Evolutionary conservation across 164 flowering plant genomes (phyloP).

Genomic region (Nelumbo lutea): DNA sequence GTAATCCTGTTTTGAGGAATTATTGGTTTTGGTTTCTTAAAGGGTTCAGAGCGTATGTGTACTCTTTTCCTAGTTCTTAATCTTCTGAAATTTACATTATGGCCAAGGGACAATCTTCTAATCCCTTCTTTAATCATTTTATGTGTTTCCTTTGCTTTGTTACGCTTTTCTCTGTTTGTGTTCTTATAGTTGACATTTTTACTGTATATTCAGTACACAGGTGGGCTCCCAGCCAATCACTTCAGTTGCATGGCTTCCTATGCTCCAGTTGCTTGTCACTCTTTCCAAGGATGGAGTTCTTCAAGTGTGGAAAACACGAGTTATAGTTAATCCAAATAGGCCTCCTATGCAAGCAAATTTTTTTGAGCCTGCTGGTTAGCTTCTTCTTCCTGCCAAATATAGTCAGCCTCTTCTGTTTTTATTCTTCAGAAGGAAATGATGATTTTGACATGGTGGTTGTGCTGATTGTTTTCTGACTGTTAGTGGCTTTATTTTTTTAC

Average conservation of each 20-base stretch:
- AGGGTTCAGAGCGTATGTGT: too few relatives aligned
- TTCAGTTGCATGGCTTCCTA: constrained; percentile 78
- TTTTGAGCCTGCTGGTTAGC: constrained; percentile 94
- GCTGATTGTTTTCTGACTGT: not conserved
- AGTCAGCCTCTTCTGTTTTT: not conserved
- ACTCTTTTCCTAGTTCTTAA: too few relatives aligned
- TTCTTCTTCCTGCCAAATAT: not conserved
- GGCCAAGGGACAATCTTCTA: too few relatives aligned
- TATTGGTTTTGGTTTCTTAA: too few relatives aligned
- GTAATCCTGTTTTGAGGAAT: too few relatives aligned
- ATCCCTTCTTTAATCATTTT: too few relatives aligned
- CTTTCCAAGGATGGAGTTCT: constrained; percentile 88
- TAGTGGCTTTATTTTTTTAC: not conserved
- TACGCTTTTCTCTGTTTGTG: not conserved
- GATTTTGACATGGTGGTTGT: not conserved
- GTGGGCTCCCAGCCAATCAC: constrained; percentile 94
- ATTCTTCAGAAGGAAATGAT: not conserved
- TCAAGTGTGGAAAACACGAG: constrained; percentile 94
- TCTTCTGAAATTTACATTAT: too few relatives aligned
- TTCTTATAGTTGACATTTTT: constrained; percentile 13
- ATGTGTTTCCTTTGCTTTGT: not conserved
- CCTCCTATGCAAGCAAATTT: constrained; percentile 88
- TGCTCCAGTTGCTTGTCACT: constrained; percentile 69
- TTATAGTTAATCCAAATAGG: constrained; percentile 69
- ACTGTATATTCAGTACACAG: constrained; percentile 61